Conservation (phyloP, 768 basidiomycete species). For the Candolleomyces efflorescens region DNA sequence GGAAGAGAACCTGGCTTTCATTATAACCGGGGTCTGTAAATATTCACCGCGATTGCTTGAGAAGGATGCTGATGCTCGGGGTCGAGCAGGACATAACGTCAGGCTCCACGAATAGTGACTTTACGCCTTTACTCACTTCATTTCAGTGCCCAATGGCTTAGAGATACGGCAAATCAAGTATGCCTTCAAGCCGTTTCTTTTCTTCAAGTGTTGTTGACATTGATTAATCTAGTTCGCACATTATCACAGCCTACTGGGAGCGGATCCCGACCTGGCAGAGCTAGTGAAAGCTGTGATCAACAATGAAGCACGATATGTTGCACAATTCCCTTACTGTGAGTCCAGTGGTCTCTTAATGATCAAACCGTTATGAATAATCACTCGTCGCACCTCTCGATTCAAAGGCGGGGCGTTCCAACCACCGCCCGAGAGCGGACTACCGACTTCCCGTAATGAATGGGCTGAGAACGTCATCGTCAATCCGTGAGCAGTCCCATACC, state of each 20-base stretch:
- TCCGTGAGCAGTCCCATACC: constrained; percentile 44
- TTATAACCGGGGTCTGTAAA: constrained; percentile 58
- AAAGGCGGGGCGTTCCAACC: constrained; percentile 73
- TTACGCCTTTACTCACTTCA: constrained; percentile 4
- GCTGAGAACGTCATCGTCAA: constrained; percentile 68
- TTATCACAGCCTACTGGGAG: constrained; percentile 54
- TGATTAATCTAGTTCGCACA: constrained; percentile 53
- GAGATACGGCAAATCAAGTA: constrained; percentile 78
- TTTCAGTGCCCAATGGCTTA: constrained; percentile 74
- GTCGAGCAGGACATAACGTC: constrained; percentile 65
- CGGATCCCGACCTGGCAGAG: constrained; percentile 54
- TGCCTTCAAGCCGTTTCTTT: background rate
- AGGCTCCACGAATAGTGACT: constrained; percentile 17
- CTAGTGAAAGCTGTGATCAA: constrained; percentile 81
- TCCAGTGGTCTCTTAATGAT: background rate
- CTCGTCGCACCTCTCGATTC: background rate
- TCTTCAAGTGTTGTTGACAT: background rate
- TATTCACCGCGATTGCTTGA: background rate
- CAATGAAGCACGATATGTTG: constrained; percentile 71
- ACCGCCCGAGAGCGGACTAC: constrained; percentile 67
- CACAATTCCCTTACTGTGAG: constrained; percentile 69
- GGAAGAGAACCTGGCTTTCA: constrained; percentile 64
- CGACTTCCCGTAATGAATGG: constrained; percentile 62
- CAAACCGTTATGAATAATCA: background rate
- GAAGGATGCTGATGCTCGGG: background rate